A percentile compares a stretch with the other conserved stretches of the same genome.
phyloP scores from a whole-genome alignment of 2,329 filamentous ascomycete genomes.

The Cordyceps cicadae region DNA sequence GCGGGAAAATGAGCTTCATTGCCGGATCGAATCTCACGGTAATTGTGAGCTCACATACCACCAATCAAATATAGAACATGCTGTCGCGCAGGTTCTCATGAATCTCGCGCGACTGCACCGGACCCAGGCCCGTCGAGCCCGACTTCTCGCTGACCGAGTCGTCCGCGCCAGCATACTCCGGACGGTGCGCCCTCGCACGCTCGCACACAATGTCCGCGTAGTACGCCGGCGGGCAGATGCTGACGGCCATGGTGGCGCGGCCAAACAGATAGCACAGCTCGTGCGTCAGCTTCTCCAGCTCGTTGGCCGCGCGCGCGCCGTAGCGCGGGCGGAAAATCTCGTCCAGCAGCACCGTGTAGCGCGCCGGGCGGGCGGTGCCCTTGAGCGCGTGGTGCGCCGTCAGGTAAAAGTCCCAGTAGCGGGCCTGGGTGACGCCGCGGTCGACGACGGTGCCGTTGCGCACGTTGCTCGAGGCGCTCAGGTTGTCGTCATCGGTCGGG shows the following conservation, averaged over 20 bases:
- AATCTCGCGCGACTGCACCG: conserved; percentile 21
- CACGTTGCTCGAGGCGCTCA: conserved; percentile 54
- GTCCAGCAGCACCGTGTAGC: conserved; percentile 70
- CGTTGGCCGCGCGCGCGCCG: conserved; percentile 47
- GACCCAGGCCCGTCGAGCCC: neutral
- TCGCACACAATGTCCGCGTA: conserved; percentile 84
- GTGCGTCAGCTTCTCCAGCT: conserved; percentile 65
- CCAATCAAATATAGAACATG: conserved; percentile 49
- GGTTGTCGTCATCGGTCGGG: conserved; percentile 46
- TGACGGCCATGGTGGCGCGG: conserved; percentile 80
- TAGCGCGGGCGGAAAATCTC: conserved; percentile 51
- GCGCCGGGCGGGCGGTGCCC: conserved; percentile 74
- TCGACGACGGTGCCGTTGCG: conserved; percentile 75
- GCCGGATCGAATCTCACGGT: neutral
- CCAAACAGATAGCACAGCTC: conserved; percentile 78
- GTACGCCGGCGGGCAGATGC: conserved; percentile 80
- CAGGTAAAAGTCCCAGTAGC: conserved; percentile 78
- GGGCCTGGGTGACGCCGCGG: conserved; percentile 66
- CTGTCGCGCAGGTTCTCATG: conserved; percentile 35
- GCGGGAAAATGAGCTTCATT: neutral
- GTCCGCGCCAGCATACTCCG: conserved; percentile 47
- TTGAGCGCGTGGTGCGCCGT: conserved; percentile 73
- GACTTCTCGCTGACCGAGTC: conserved; percentile 21
- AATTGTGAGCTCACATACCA: no score
- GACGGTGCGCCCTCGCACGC: conserved; percentile 64